Conservation (phyloP, 108 stramenopile species). For the Nitzschia sp. region DNA sequence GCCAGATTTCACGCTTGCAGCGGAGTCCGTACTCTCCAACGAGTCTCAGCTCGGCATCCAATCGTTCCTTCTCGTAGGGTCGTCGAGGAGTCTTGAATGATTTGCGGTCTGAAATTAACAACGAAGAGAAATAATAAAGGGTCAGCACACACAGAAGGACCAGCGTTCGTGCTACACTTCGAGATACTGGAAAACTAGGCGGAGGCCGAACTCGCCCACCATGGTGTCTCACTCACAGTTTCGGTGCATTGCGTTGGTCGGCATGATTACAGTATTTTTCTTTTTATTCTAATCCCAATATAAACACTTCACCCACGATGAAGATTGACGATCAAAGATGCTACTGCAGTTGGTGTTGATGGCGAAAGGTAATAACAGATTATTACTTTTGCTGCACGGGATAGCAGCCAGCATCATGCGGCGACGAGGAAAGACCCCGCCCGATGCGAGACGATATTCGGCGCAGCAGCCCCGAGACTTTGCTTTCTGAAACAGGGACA, state of each 20-base stretch:
- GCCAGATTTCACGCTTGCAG: conserved; percentile 99
- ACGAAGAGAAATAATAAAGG: background rate
- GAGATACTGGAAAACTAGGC: background rate
- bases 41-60: conserved; percentile 96
- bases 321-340: background rate
- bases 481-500: conserved; percentile 1
- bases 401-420: too few species aligned
- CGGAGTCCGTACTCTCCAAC: conserved; percentile 99
- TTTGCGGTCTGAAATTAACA: conserved; percentile 76
- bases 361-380: background rate
- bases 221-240: conserved; percentile 50
- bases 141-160: background rate
- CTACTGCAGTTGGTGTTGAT: background rate
- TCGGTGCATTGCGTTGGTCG: conserved; percentile 57
- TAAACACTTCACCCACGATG: background rate
- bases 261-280: conserved; percentile 41
- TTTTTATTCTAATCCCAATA: background rate
- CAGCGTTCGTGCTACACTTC: background rate
- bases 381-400: background rate
- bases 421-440: too few species aligned
- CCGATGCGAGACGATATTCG: too few species aligned
- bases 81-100: conserved; percentile 98
- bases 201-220: background rate
- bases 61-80: conserved; percentile 99
- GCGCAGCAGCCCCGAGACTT: too few species aligned